These are phyloP conservation scores for Tolypocladium tropicale DNA, from an alignment of 2,329 filamentous ascomycete genomes.

Conservation along the genomic window DNA sequence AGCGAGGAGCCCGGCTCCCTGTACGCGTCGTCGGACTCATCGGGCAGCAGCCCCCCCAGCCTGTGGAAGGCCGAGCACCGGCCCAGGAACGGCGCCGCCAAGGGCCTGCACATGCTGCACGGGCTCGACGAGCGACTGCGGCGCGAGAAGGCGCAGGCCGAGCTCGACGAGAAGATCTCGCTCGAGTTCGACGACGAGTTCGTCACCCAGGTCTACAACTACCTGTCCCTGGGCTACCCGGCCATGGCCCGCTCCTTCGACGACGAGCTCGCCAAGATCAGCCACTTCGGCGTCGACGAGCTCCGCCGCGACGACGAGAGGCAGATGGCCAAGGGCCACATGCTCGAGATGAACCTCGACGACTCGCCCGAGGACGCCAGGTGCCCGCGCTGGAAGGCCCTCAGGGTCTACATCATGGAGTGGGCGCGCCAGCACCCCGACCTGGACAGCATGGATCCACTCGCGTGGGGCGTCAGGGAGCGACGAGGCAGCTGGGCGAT, in stretches of 20 bases:
- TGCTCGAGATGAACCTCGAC: slow-evolving; percentile 44
- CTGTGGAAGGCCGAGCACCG: slow-evolving; percentile 14
- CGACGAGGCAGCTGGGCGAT: slow-evolving; percentile 65
- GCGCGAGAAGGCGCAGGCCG: slow-evolving; percentile 37
- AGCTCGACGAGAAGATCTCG: slow-evolving; percentile 42
- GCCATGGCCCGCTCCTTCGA: slow-evolving; percentile 76
- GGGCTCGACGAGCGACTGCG: slow-evolving; percentile 41
- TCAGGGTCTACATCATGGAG: slow-evolving; percentile 74
- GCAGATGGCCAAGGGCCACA: slow-evolving; percentile 58
- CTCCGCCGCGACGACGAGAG: slow-evolving; percentile 61
- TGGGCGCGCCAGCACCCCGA: slow-evolving; percentile 84
- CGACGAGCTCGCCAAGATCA: slow-evolving; percentile 74
- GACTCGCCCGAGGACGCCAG: slow-evolving; percentile 39
- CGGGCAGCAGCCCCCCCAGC: slow-evolving; percentile 7
- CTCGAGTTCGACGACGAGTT: slow-evolving; percentile 74
- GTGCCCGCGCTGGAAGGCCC: slow-evolving; percentile 66
- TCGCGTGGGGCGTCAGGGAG: slow-evolving; percentile 59
- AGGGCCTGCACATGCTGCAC: slow-evolving; percentile 38
- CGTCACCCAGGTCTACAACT: slow-evolving; percentile 95
- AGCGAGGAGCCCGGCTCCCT: slow-evolving; percentile 29
- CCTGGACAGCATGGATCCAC: slow-evolving; percentile 48
- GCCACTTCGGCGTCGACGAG: slow-evolving; percentile 55
- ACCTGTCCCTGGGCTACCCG: slow-evolving; percentile 86
- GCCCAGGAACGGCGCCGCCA: slow-evolving; percentile 21
- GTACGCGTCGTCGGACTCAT: slow-evolving; percentile 13